These are phyloP conservation scores for Epichloe gansuensis DNA, from an alignment of 2,329 filamentous ascomycete genomes.

Conservation along the genomic window DNA sequence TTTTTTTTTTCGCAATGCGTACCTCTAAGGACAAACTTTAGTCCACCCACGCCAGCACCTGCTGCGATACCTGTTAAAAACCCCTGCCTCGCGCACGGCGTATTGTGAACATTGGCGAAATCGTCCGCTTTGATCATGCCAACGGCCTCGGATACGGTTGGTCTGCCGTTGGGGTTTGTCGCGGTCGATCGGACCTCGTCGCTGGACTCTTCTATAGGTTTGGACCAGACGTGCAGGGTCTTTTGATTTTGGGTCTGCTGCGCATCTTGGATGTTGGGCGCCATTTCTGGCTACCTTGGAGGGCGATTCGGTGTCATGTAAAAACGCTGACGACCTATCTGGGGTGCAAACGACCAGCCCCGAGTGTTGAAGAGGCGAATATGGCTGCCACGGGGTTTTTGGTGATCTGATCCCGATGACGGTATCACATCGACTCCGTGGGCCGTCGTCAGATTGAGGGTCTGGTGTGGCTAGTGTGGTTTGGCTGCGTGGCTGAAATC, in stretches of 20 bases:
- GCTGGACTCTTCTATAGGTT: conserved; percentile 18
- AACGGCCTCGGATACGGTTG: conserved; percentile 46
- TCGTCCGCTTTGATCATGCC: conserved; percentile 56
- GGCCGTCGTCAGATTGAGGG: background rate
- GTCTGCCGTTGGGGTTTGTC: conserved; percentile 16
- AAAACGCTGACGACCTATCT: background rate
- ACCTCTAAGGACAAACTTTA: conserved; percentile 69
- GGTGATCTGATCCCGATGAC: background rate
- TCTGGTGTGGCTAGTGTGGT: background rate
- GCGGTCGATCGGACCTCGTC: conserved; percentile 8
- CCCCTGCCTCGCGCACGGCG: conserved; percentile 74
- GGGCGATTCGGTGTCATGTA: conserved; percentile 5
- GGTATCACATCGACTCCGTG: background rate
- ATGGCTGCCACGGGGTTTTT: background rate
- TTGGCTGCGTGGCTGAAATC: conserved; percentile 7
- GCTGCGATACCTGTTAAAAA: conserved; percentile 72
- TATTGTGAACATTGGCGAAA: conserved; percentile 60
- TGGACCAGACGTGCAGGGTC: conserved; percentile 25
- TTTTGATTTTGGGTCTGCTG: conserved; percentile 17
- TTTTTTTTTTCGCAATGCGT: conserved; percentile 9
- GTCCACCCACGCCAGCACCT: conserved; percentile 62
- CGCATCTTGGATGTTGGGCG: conserved; percentile 17
- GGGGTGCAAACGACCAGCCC: background rate
- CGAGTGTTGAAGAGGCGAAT: background rate
- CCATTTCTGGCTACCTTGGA: conserved; percentile 24